Evolutionary conservation across 1,284 basidiomycete species (phyloP).

Genomic region (Violaceomyces palustris): DNA sequence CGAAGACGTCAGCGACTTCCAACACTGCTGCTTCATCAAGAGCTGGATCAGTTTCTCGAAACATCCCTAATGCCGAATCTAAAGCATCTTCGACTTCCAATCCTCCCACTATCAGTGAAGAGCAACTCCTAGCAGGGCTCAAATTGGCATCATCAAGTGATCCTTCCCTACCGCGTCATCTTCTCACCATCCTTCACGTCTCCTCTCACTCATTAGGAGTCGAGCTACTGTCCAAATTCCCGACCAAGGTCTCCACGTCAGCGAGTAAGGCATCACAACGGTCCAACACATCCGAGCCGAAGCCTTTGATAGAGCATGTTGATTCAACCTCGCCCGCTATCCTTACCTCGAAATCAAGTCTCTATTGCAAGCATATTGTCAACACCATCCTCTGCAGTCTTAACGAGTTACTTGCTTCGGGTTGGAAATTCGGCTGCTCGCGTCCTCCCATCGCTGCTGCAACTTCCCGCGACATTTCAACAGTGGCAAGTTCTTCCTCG

Average conservation of each 20-base stretch:
- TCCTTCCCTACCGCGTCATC: background rate
- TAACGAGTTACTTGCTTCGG: conserved; percentile 5
- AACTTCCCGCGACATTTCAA: background rate
- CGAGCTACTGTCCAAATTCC: conserved; percentile 14
- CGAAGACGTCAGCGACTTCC: background rate
- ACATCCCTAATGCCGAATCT: background rate
- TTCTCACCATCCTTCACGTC: background rate
- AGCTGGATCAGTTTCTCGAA: background rate
- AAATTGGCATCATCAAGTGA: background rate
- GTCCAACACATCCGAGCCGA: conserved; percentile 5
- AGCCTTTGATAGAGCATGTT: conserved; percentile 10
- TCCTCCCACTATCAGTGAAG: too few relatives aligned
- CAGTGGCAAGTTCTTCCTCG: background rate
- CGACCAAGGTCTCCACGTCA: too few relatives aligned
- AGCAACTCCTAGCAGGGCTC: background rate
- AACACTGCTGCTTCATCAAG: conserved; percentile 1
- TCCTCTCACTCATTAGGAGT: background rate
- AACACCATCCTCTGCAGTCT: conserved; percentile 21
- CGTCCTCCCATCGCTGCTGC: background rate
- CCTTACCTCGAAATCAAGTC: conserved; percentile 7
- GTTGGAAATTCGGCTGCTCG: too few relatives aligned
- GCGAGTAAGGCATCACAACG: conserved; percentile 6
- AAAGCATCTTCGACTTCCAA: background rate
- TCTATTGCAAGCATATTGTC: conserved; percentile 31
- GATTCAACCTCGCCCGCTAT: conserved; percentile 7